Conservation (phyloP, 495 filamentous ascomycete species). For the Neurospora sp. region DNA sequence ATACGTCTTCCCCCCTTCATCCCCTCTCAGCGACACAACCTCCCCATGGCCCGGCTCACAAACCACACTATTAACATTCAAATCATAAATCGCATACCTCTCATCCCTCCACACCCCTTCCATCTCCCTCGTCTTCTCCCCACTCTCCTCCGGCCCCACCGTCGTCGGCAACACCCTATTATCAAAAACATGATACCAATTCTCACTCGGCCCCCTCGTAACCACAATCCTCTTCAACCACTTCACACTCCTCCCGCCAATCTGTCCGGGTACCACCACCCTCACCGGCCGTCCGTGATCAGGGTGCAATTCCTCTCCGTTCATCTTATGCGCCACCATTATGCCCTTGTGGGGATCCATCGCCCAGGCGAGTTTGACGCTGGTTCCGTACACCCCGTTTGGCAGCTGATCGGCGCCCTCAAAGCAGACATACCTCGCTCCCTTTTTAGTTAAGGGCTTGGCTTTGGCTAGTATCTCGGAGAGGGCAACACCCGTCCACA, state of each 20-base stretch:
- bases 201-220: constrained; percentile 71
- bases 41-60: constrained; percentile 80
- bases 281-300: constrained; percentile 85
- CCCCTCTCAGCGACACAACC: constrained; percentile 36
- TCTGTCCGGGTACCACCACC: constrained; percentile 84
- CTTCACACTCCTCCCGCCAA: constrained; percentile 90
- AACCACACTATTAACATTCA: constrained; percentile 78
- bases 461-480: constrained; percentile 61
- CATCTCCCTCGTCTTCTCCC: constrained; percentile 57
- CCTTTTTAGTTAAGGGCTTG: constrained; percentile 43
- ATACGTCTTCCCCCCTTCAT: constrained; percentile 39
- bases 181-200: constrained; percentile 96
- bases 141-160: constrained; percentile 74
- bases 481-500: constrained; percentile 81
- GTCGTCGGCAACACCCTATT: constrained; percentile 87
- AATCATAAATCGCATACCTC: constrained; percentile 88
- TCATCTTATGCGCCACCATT: constrained; percentile 89
- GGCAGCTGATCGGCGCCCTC: constrained; percentile 86
- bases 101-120: constrained; percentile 83
- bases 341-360: constrained; percentile 78
- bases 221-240: constrained; percentile 83
- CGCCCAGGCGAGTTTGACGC: constrained; percentile 75
- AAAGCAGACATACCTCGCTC: constrained; percentile 82
- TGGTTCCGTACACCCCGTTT: constrained; percentile 85
- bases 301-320: constrained; percentile 71